Base-by-base conservation (phyloP, 495 filamentous ascomycete species). In the Penicillium subrubescens region DNA sequence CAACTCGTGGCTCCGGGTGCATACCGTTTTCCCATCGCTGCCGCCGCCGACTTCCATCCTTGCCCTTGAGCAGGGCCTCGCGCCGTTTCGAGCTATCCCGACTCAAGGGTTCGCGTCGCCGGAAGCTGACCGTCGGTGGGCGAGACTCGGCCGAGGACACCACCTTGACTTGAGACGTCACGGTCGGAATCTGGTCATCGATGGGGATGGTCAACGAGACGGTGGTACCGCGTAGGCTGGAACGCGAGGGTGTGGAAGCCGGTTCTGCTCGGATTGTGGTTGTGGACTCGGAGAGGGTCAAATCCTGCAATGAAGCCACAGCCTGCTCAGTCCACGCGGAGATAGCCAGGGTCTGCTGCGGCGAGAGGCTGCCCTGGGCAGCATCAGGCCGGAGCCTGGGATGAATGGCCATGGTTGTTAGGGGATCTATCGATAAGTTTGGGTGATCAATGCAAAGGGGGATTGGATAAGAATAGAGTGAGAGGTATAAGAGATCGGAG, bases 11-110 rank as follows among this genome's bases (percentile, higher is more conserved):
- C 14, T 41, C 59, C 51, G 17, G n/a, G 35, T 50, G 74, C 81
- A 67, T 85, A 97, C 93, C 93, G 75, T 99, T 99, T 80, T 99
- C 95, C 93, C 93, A 97, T 44, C 94, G 84, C 71, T 92, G 90
- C 52, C 95, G 84, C 60, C 93, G 87, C 48, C 94, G 85, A 63
- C 87, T 93, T n/a, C 95, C 95, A 71, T 97, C 92, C 67, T 93
- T 96, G 54, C 94, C 95, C 77, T 92, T 94, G n/a, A 93, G 79
- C 56, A 96, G 68, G 11, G 88, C 88, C 70, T 97, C 94, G 29
- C 94, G 86, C 19, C 87, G 77, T 71, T 87, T 88, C 63, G 86
- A 58, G 66, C 86, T 88, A 64, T 89, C 89, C 37, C 87, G 82
- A 23, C 83, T 81, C 29, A 86, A 62, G 23, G 81, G 80, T 61